phyloP scores from a whole-genome alignment of 768 basidiomycete genomes.

The Lactarius quietus region DNA sequence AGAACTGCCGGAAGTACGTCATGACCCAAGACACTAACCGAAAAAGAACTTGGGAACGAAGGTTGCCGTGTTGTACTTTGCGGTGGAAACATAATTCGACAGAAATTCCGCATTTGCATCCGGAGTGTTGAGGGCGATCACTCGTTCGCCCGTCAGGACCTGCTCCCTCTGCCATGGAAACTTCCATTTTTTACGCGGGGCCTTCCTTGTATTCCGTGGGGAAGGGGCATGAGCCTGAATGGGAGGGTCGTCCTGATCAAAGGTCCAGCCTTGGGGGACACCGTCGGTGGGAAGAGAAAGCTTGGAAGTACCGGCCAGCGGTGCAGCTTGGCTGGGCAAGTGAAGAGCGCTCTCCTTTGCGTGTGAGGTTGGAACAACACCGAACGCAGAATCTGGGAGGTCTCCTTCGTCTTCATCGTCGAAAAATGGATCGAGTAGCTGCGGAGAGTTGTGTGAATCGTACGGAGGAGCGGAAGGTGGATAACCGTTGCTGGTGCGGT shows the following conservation, averaged over 20 bases:
- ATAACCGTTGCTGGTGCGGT: slow-evolving; percentile 52
- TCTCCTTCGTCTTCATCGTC: slow-evolving; percentile 76
- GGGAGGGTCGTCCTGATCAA: slow-evolving; percentile 57
- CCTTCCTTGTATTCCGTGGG: slow-evolving; percentile 8
- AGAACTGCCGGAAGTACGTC: neutral
- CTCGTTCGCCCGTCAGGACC: slow-evolving; percentile 65
- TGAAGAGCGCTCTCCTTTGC: slow-evolving; percentile 52
- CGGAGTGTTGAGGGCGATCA: slow-evolving; percentile 79
- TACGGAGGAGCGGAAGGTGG: slow-evolving; percentile 51
- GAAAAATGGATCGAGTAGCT: slow-evolving; percentile 79
- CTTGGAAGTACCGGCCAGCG: slow-evolving; percentile 56
- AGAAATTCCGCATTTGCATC: slow-evolving; percentile 60
- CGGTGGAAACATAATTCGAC: slow-evolving; percentile 87
- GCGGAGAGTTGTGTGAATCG: slow-evolving; percentile 37
- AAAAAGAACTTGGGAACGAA: slow-evolving; percentile 92
- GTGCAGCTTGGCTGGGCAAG: slow-evolving; percentile 54
- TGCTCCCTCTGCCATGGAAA: slow-evolving; percentile 83
- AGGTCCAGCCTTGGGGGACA: slow-evolving; percentile 67
- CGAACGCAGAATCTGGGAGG: slow-evolving; percentile 64
- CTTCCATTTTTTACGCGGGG: slow-evolving; percentile 51
- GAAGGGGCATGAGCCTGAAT: neutral
- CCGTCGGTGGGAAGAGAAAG: slow-evolving; percentile 42
- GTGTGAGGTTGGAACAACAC: slow-evolving; percentile 41
- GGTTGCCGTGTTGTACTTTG: slow-evolving; percentile 86
- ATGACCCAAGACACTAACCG: slow-evolving; percentile 48